These are phyloP conservation scores for Cryphonectria naterciae DNA, from an alignment of 2,329 filamentous ascomycete species.

Conservation along the genomic window DNA sequence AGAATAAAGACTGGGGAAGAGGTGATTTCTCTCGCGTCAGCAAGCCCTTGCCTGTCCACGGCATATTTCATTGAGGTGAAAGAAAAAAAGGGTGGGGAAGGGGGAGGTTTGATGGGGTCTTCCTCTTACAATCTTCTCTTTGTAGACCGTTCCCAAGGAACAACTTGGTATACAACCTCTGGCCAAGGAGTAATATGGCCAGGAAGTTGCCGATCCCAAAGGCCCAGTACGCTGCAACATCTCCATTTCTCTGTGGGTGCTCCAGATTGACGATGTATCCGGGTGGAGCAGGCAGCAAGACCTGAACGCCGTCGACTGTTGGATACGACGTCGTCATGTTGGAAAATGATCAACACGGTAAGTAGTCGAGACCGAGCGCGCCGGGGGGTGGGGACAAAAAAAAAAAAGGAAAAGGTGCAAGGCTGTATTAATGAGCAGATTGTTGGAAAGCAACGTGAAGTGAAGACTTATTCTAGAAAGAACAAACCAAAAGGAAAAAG, in stretches of 20 bases:
- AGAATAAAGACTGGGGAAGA: background rate
- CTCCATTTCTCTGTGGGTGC: constrained; percentile 1
- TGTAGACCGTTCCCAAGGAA: background rate
- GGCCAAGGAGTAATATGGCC: background rate
- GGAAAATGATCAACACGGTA: background rate
- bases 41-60: background rate
- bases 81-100: background rate
- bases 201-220: background rate
- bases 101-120: background rate
- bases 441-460: background rate
- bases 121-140: background rate
- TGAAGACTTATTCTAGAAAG: too few species aligned
- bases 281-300: constrained; percentile 2
- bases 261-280: background rate
- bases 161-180: background rate
- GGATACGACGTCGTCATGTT: background rate
- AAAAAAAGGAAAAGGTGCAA: too few species aligned
- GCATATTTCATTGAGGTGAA: background rate
- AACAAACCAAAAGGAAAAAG: too few species aligned
- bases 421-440: background rate
- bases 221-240: background rate
- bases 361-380: background rate
- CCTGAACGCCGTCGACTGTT: constrained; percentile 10
- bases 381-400: too few species aligned
- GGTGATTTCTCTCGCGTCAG: background rate